Percentiles rank a stretch among this genome's conserved stretches.
Conservation (phyloP, 2,329 filamentous ascomycete genomes). For the Pseudocercospora cruenta region DNA sequence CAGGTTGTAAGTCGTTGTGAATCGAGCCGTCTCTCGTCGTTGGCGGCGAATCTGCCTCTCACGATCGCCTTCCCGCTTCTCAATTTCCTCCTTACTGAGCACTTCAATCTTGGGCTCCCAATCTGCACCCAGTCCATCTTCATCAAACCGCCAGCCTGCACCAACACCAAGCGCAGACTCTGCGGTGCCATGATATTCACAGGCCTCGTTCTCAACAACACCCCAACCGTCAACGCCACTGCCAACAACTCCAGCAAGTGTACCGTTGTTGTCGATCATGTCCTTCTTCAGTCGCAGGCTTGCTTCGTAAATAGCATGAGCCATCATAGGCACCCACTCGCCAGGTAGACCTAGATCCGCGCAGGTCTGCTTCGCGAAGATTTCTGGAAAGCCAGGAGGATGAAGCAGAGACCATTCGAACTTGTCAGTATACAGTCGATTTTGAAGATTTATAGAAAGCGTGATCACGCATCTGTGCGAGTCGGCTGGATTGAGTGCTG, state of each 20-base stretch:
- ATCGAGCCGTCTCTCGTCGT: slow-evolving; percentile 86
- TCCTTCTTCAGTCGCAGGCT: slow-evolving; percentile 93
- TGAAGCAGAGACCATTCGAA: slow-evolving; percentile 97
- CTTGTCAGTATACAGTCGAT: slow-evolving; percentile 91
- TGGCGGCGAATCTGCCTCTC: slow-evolving; percentile 87
- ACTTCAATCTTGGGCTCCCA: slow-evolving; percentile 58
- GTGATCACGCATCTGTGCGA: slow-evolving; percentile 92
- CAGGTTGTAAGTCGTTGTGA: slow-evolving; percentile 53
- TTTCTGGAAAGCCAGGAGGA: slow-evolving; percentile 86
- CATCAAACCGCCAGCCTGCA: slow-evolving; percentile 94
- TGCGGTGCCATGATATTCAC: slow-evolving; percentile 56
- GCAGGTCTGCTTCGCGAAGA: slow-evolving; percentile 90
- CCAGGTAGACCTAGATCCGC: slow-evolving; percentile 85
- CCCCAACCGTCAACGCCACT: slow-evolving; percentile 68
- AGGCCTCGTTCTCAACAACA: slow-evolving; percentile 87
- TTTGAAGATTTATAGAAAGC: slow-evolving; percentile 87
- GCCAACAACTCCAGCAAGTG: slow-evolving; percentile 68
- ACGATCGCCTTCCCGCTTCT: slow-evolving; percentile 91
- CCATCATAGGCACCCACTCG: slow-evolving; percentile 93
- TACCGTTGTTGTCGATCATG: slow-evolving; percentile 79
- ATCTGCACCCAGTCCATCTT: slow-evolving; percentile 72
- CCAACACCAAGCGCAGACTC: slow-evolving; percentile 59
- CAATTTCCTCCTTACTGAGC: slow-evolving; percentile 92
- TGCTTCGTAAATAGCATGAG: slow-evolving; percentile 95
- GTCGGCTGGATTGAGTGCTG: slow-evolving; percentile 84